Conservation (phyloP, 148 eudicot genomes). For the Rhododendron griersonianum region DNA sequence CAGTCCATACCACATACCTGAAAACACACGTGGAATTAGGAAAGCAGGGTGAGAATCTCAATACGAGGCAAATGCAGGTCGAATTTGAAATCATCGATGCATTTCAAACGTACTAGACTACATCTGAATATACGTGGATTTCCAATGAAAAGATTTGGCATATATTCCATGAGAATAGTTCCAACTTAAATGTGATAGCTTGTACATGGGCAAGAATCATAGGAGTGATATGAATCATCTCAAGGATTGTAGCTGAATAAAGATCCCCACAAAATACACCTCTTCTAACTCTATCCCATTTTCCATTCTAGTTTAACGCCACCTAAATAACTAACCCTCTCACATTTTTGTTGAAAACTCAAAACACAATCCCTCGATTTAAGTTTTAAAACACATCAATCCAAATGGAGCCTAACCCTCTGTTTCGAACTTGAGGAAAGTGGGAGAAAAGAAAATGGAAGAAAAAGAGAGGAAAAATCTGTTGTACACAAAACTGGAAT, state of each 20-base stretch:
- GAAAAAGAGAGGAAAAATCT: neutral
- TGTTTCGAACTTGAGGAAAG: neutral
- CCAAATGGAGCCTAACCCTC: neutral
- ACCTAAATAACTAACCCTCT: neutral
- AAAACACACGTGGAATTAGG: conserved; percentile 53
- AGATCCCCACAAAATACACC: neutral
- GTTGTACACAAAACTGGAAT: neutral
- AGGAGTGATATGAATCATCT: neutral
- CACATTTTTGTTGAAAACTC: neutral
- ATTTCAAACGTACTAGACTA: neutral
- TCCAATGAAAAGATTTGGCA: neutral
- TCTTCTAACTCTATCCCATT: neutral
- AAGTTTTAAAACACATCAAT: neutral
- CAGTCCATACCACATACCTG: conserved; percentile 39
- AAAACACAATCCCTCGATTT: neutral
- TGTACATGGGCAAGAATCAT: neutral
- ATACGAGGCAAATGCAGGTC: conserved; percentile 59
- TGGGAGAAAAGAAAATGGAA: neutral
- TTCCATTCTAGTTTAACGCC: neutral
- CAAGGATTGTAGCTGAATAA: neutral
- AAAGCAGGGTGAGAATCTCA: conserved; percentile 39
- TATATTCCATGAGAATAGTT: neutral
- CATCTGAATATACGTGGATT: neutral
- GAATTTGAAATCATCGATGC: conserved; percentile 35
- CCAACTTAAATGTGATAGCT: neutral